Evolutionary conservation across 2,329 filamentous ascomycete genomes (phyloP).

Genomic region (Fusarium sacchari): DNA sequence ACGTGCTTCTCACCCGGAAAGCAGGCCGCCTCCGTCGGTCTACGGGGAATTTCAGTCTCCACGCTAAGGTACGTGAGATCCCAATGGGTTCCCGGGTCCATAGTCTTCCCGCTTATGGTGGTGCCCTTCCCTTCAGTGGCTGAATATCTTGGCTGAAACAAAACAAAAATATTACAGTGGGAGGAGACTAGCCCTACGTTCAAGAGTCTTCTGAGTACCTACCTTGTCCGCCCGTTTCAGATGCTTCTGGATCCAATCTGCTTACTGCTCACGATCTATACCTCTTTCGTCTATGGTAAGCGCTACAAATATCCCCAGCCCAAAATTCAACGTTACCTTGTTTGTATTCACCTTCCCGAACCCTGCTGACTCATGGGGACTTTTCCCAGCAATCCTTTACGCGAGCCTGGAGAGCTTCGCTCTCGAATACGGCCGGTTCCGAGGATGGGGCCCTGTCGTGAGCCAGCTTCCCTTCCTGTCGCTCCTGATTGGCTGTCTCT

Average conservation of each 20-base stretch:
- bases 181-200: background rate
- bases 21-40: background rate
- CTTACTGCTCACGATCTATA: background rate
- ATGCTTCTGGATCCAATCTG: constrained; percentile 1
- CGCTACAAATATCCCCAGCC: background rate
- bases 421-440: background rate
- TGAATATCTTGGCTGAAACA: background rate
- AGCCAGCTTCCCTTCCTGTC: background rate
- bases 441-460: background rate
- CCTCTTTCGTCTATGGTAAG: background rate
- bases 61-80: background rate
- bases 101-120: background rate
- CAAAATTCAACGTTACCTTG: background rate
- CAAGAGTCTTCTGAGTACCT: background rate
- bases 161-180: background rate
- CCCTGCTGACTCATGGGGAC: background rate
- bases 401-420: background rate
- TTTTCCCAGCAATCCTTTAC: background rate
- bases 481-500: background rate
- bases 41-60: background rate
- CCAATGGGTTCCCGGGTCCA: background rate
- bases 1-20: background rate
- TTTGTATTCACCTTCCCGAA: too few relatives aligned
- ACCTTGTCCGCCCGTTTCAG: background rate
- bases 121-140: background rate